Evolutionary conservation across 1,139 yeast species (phyloP), one percentile per base, ranked within the genome.

Genomic region (Zygosaccharomyces sapae): DNA sequence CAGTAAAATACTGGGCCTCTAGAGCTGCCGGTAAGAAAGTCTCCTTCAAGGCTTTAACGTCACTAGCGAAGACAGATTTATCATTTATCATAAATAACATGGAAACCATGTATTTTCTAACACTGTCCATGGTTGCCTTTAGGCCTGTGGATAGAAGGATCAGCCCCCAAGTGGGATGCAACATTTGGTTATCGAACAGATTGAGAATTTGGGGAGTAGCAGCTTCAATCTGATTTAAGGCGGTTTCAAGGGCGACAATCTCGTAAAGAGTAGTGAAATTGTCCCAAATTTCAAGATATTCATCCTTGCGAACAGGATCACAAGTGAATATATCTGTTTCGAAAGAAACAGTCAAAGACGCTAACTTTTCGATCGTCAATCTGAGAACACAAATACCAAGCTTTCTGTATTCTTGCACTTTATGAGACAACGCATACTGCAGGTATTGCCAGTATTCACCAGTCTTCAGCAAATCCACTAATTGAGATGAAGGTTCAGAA

Each of bases 161-260:
- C 53, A 86, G 70, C 0, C 86, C 83, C 95, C 96, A 89, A 5
- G 73, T 63, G 0, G 90, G 81, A 47, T 80, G 77, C 33, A 83
- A 72, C 0, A 81, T 74, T 1, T 62, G 55, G 1, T 79, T 75
- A 0, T 81, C 70, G 36, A 87, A 72, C 20, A 87, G 66, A 1
- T 69, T 69, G 4, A 81, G 65, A 36, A 89, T 76, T 58, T 87
- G 96, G 5, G 69, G 68, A 1, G 78, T 67, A 0, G 95, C 94
- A 9, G 88, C 96, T 55, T 83, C 83, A 0, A 92, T 81, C 65
- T 89, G 97, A 59, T 89, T 90, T 57, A 86, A 70, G 0, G 96
- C 86, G 0, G 96, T 83, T 62, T 89, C 97, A 41, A 89, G 76
- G 1, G 89, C 94, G 35, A 87, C 69, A 42, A 89, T 84, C 60